phyloP scores from a whole-genome alignment of 257 asterid species.

The Lycium barbarum region DNA sequence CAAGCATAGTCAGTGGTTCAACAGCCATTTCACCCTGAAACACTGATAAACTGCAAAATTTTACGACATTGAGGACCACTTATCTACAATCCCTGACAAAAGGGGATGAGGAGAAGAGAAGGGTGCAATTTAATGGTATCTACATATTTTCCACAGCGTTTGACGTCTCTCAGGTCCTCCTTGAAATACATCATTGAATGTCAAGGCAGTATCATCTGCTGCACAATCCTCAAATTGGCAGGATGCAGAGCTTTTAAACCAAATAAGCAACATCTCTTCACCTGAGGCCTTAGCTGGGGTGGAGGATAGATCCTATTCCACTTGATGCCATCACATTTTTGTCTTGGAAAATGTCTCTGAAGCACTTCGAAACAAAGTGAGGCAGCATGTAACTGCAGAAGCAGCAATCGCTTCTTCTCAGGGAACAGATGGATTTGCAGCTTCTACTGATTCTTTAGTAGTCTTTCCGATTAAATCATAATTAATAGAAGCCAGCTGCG shows the following conservation, averaged over 20 bases:
- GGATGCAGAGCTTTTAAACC: constrained; percentile 5
- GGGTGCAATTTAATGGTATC: constrained; percentile 20
- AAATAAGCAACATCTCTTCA: constrained; percentile 27
- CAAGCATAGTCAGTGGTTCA: not conserved
- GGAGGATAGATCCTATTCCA: constrained; percentile 20
- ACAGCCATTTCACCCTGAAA: not conserved
- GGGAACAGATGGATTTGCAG: constrained; percentile 41
- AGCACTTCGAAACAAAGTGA: constrained; percentile 12
- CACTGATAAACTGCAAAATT: constrained; percentile 19
- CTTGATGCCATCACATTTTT: constrained; percentile 17
- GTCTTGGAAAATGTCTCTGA: not conserved
- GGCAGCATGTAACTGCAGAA: constrained; percentile 18
- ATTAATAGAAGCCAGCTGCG: constrained; percentile 86
- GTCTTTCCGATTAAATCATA: constrained; percentile 73
- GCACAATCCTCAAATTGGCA: constrained; percentile 24
- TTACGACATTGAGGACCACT: constrained; percentile 1
- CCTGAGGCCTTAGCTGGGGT: constrained; percentile 16
- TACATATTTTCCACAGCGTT: constrained; percentile 7
- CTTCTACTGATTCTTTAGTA: constrained; percentile 59
- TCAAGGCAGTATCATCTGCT: not conserved
- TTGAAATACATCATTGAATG: constrained; percentile 13
- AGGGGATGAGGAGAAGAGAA: not conserved
- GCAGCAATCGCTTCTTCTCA: constrained; percentile 27
- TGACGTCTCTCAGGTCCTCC: not conserved
- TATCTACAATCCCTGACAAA: constrained; percentile 19